Conservation (phyloP, 768 basidiomycete species). For the Boletus tylopilopsis region DNA sequence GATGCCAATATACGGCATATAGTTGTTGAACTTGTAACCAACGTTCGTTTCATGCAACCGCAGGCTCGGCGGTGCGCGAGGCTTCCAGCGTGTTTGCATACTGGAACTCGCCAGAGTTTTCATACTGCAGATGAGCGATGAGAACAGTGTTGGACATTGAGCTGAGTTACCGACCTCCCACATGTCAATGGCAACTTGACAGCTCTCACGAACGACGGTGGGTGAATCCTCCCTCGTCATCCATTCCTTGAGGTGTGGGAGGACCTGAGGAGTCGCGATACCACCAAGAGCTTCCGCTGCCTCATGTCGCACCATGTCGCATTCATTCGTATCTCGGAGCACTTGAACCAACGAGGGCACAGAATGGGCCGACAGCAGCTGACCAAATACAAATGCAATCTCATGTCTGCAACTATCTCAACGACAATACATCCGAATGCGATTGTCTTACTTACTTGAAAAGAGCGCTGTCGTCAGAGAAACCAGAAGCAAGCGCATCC, state of each 20-base stretch:
- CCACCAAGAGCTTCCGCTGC: conserved; percentile 99
- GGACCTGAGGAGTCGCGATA: conserved; percentile 89
- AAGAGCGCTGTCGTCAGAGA: conserved; percentile 81
- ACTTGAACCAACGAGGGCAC: conserved; percentile 82
- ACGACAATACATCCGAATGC: neutral
- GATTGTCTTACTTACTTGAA: conserved; percentile 68
- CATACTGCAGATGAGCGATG: conserved; percentile 46
- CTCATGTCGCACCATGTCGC: conserved; percentile 98
- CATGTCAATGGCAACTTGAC: conserved; percentile 96
- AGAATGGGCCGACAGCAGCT: conserved; percentile 84
- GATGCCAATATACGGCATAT: neutral
- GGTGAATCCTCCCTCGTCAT: conserved; percentile 75
- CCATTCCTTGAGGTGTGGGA: conserved; percentile 85
- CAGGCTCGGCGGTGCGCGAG: conserved; percentile 5
- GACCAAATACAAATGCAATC: conserved; percentile 97
- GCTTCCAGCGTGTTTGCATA: conserved; percentile 56
- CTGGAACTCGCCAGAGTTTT: conserved; percentile 78
- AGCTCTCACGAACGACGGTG: conserved; percentile 90
- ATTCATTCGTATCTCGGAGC: conserved; percentile 67
- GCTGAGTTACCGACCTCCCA: conserved; percentile 65
- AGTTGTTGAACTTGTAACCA: neutral
- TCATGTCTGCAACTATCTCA: conserved; percentile 67
- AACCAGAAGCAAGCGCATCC: conserved; percentile 87
- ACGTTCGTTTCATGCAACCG: conserved; percentile 10
- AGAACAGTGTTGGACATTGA: neutral